phyloP scores from a whole-genome alignment of 139 green algal genomes.

The Closterium sp. region DNA sequence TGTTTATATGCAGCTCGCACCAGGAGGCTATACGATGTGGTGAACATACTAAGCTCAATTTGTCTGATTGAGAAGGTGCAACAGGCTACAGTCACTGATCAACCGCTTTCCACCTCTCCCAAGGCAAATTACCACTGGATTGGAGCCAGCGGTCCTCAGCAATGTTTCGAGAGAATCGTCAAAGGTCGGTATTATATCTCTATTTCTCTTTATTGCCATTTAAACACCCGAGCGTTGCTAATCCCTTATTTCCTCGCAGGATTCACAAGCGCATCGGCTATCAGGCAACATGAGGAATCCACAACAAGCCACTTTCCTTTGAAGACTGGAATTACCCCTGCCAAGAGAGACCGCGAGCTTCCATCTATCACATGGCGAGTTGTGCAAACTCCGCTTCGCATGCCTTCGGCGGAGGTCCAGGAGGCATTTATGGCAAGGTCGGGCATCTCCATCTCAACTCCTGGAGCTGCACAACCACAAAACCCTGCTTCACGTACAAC shows the following conservation, averaged over 20 bases:
- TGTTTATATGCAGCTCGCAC: background rate
- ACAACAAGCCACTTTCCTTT: too few species aligned
- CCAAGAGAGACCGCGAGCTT: background rate
- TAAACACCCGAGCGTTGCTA: too few species aligned
- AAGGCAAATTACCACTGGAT: background rate
- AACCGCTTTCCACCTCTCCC: background rate
- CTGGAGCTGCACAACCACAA: background rate
- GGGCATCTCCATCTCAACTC: background rate
- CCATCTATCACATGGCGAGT: background rate
- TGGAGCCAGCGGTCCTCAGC: background rate
- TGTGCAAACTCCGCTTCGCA: background rate
- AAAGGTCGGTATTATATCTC: too few species aligned
- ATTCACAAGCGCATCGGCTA: too few species aligned
- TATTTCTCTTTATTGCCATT: too few species aligned
- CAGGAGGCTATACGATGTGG: background rate
- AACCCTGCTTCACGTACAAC: too few species aligned
- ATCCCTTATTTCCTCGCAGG: too few species aligned
- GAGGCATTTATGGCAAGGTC: background rate
- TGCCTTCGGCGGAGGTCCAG: background rate
- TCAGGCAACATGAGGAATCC: too few species aligned
- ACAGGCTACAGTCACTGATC: background rate
- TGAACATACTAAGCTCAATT: background rate
- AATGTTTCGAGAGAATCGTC: background rate
- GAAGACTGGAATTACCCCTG: background rate
- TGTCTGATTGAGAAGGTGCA: background rate